A percentile compares a stretch with the other conserved stretches of the same genome.
These are phyloP conservation scores for Paraconiothyrium sp. DNA, from an alignment of 2,329 filamentous ascomycete species.

Conservation along the genomic window DNA sequence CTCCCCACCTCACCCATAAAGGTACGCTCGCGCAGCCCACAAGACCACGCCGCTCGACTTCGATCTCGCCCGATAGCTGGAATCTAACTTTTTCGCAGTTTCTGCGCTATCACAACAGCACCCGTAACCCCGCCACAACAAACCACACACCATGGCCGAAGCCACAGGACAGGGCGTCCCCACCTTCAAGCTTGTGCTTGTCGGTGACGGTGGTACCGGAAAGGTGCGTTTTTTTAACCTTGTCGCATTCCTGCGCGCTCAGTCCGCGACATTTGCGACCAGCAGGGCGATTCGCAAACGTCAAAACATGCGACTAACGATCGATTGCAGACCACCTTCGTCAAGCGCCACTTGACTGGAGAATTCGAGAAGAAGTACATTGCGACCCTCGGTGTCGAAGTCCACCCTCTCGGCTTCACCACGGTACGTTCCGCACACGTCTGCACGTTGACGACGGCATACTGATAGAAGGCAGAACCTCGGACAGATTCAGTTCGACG, in stretches of 20 bases:
- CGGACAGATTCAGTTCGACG: constrained; percentile 96
- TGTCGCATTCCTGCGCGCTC: constrained; percentile 19
- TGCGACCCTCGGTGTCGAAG: constrained; percentile 98
- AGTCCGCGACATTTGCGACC: constrained; percentile 2
- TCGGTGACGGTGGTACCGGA: constrained; percentile 98
- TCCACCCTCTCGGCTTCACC: constrained; percentile 96
- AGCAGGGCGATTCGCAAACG: constrained; percentile 3
- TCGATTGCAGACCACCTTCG: constrained; percentile 87
- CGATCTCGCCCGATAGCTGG: constrained; percentile 21
- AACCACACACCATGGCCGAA: constrained; percentile 63
- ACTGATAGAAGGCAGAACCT: constrained; percentile 71
- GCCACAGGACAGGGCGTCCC: constrained; percentile 65
- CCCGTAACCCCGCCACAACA: constrained; percentile 46
- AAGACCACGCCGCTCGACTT: not conserved
- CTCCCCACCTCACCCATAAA: constrained; percentile 38
- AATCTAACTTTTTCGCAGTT: constrained; percentile 34
- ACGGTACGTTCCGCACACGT: constrained; percentile 73
- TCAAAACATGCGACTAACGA: constrained; percentile 34
- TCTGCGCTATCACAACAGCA: constrained; percentile 39
- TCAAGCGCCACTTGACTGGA: constrained; percentile 99
- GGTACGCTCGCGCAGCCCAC: constrained; percentile 33
- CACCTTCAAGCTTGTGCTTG: constrained; percentile 99
- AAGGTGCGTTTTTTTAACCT: constrained; percentile 75
- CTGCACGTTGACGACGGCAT: constrained; percentile 21
- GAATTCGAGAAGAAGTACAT: constrained; percentile 99